A percentile compares a stretch with the other conserved stretches of the same genome.
These are phyloP conservation scores for Globisporangium nagaii DNA, from an alignment of 352 stramenopile species.

Conservation along the genomic window DNA sequence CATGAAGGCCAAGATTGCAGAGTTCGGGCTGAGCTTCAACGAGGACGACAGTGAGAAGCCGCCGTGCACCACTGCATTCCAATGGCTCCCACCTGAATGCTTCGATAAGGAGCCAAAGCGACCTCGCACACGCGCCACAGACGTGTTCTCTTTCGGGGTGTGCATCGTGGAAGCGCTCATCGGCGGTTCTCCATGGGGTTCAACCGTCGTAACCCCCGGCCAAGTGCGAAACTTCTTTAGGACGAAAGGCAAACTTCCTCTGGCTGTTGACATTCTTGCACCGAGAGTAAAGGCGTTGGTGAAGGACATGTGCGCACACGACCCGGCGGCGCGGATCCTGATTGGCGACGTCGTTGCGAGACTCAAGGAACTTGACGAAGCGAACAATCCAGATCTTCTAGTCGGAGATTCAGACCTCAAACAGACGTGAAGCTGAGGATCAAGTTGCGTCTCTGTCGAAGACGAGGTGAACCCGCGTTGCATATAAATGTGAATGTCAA, in stretches of 20 bases:
- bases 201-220: too few relatives aligned
- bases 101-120: neutral
- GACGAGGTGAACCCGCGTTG: too few relatives aligned
- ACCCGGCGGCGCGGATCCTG: neutral
- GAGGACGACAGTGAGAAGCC: too few relatives aligned
- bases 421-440: too few relatives aligned
- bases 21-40: constrained; percentile 41
- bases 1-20: constrained; percentile 58
- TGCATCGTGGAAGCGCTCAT: neutral
- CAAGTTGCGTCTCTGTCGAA: too few relatives aligned
- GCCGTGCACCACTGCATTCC: neutral
- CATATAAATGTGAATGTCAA: too few relatives aligned
- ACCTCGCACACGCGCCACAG: neutral
- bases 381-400: too few relatives aligned
- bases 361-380: neutral
- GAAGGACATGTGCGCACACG: neutral
- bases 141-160: neutral
- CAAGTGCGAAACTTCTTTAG: neutral
- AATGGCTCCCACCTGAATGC: neutral
- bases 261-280: neutral
- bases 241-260: neutral
- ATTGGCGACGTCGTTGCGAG: neutral
- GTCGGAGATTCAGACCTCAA: too few relatives aligned
- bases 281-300: neutral
- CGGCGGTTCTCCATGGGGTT: neutral